Conservation (phyloP, 495 filamentous ascomycete genomes). For the Penicillium parvum region DNA sequence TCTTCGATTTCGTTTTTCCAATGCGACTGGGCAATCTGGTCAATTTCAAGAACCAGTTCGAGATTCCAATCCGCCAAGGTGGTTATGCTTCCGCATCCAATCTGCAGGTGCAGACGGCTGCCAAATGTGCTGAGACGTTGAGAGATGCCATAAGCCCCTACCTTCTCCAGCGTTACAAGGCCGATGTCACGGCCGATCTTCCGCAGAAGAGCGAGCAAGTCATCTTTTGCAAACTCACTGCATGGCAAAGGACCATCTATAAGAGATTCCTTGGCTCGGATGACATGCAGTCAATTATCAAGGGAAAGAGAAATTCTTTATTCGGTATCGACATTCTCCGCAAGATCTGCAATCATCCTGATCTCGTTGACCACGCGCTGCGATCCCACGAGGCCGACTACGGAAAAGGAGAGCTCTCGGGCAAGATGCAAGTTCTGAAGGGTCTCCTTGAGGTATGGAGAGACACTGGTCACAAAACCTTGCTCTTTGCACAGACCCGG, state of each 20-base stretch:
- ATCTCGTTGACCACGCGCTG: slow-evolving; percentile 65
- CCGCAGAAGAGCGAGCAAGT: slow-evolving; percentile 94
- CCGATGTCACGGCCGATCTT: slow-evolving; percentile 87
- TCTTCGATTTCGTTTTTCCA: slow-evolving; percentile 95
- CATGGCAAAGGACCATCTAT: slow-evolving; percentile 70
- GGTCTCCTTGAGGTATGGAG: slow-evolving; percentile 83
- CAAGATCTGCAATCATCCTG: slow-evolving; percentile 97
- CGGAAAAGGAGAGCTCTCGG: slow-evolving; percentile 69
- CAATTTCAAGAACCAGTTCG: slow-evolving; percentile 82
- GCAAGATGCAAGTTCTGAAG: slow-evolving; percentile 92
- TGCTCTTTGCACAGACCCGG: slow-evolving; percentile 84
- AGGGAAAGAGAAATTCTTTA: slow-evolving; percentile 69
- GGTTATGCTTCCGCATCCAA: slow-evolving; percentile 93
- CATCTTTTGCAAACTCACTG: slow-evolving; percentile 87
- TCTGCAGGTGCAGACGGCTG: slow-evolving; percentile 84
- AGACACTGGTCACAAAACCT: slow-evolving; percentile 78
- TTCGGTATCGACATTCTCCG: slow-evolving; percentile 87
- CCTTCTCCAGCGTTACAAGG: slow-evolving; percentile 87
- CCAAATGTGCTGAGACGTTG: slow-evolving; percentile 82
- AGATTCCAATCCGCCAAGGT: slow-evolving; percentile 84
- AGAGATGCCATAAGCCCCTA: slow-evolving; percentile 91
- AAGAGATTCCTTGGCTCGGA: slow-evolving; percentile 73
- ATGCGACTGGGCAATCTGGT: slow-evolving; percentile 92
- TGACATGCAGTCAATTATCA: slow-evolving; percentile 74
- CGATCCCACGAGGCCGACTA: slow-evolving; percentile 60